Base-by-base conservation (phyloP, 1,284 basidiomycete genomes). In the Microbotryum lychnidis-dioicae region DNA sequence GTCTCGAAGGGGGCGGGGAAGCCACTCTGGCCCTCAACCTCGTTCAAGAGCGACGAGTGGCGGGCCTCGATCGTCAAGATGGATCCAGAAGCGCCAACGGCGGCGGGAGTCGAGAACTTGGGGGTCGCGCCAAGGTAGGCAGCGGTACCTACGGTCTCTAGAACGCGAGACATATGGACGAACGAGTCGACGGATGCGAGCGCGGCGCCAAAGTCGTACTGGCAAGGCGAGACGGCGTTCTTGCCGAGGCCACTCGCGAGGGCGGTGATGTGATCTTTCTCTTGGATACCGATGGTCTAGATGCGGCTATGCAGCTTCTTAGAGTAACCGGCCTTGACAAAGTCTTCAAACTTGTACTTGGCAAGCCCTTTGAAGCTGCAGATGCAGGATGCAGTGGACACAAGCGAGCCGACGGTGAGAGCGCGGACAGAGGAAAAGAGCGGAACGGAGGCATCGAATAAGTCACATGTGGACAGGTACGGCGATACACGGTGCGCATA, bases 31-130 rank as follows among this genome's bases (percentile, higher is more conserved):
- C 58, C 64, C n/a, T n/a, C 16, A 54, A 46, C 23, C 29, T 77
- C 67, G 62, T 79, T 79, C 23, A 81, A 62, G 21, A 76, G 73
- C 4, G 64, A 63, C 3, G 80, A 79, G 16, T 83, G 77, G 45
- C 80, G 78, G 1, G 79, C 74, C 27, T 77, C 79, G 27, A 78
- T 80, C 2, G 77, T 73, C 0, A 83, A 73, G 16, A 80, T 69
- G 14, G 53, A 51, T 12, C 61, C 71, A 1, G 69, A 67, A 1
- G 60, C 37, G 5, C 37, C 37, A 16, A 42, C 37, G 8, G 68
- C 45, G 23, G 48, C 29, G 0, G 68, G 68, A 25, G 64, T 63
- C 20, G 65, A 58, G 20, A 58, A 47, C 2, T 58, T 62, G 58
- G 66, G 67, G 10, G 64, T 54, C 37, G 37, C 37, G 14, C 51